Percentiles rank a stretch among this genome's conserved stretches.
These are phyloP conservation scores for Meyerozyma guilliermondii DNA, from an alignment of 1,139 yeast genomes.

Conservation along the genomic window DNA sequence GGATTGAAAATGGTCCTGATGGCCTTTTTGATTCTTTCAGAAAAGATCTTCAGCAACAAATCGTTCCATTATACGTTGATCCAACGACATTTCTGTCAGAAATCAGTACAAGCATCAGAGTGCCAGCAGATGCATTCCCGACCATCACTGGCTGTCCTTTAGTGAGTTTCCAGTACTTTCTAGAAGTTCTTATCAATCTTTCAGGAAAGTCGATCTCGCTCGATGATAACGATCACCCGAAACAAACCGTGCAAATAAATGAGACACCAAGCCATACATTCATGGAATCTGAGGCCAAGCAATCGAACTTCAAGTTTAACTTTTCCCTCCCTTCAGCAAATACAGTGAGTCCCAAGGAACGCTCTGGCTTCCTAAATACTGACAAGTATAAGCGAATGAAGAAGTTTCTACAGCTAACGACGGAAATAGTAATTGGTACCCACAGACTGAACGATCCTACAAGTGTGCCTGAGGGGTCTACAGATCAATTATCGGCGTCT, in stretches of 20 bases:
- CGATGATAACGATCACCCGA: slow-evolving; percentile 25
- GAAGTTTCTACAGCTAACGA: slow-evolving; percentile 72
- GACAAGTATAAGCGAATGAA: slow-evolving; percentile 69
- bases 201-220: slow-evolving; percentile 36
- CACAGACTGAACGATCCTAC: slow-evolving; percentile 34
- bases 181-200: slow-evolving; percentile 76
- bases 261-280: background rate
- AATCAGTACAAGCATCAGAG: slow-evolving; percentile 57
- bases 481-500: background rate
- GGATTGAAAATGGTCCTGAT: slow-evolving; percentile 65
- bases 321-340: slow-evolving; percentile 21
- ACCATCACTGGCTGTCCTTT: slow-evolving; percentile 70
- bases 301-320: slow-evolving; percentile 26
- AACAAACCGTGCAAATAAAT: background rate
- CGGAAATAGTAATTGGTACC: slow-evolving; percentile 79
- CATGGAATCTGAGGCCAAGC: slow-evolving; percentile 6
- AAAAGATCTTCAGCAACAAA: slow-evolving; percentile 75
- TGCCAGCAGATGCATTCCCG: slow-evolving; percentile 85
- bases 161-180: slow-evolving; percentile 78
- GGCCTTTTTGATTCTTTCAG: slow-evolving; percentile 70
- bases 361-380: slow-evolving; percentile 61
- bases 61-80: slow-evolving; percentile 76
- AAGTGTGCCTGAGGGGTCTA: slow-evolving; percentile 5
- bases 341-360: slow-evolving; percentile 29
- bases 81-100: slow-evolving; percentile 57